phyloP scores from a whole-genome alignment of 495 filamentous ascomycete genomes.

The Tuber microsphaerosporum region DNA sequence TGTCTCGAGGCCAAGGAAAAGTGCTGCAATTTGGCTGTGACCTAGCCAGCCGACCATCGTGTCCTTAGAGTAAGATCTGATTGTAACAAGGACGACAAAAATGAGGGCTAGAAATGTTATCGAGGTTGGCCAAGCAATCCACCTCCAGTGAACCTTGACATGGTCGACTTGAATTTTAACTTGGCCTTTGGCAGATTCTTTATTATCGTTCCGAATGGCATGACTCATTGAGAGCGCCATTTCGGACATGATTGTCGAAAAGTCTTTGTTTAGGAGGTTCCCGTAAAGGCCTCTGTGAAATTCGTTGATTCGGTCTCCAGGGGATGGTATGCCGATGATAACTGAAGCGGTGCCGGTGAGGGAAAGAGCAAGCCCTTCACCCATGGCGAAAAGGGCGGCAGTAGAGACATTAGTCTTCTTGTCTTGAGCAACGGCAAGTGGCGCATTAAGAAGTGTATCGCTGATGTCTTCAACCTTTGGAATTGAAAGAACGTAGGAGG shows the following conservation, averaged over 20 bases:
- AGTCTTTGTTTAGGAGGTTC: constrained; percentile 17
- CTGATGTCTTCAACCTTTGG: constrained; percentile 21
- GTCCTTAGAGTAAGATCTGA: background rate
- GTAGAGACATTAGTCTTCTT: constrained; percentile 13
- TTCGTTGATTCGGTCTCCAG: constrained; percentile 21
- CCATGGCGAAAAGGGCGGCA: constrained; percentile 24
- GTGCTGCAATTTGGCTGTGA: constrained; percentile 16
- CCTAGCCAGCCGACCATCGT: constrained; percentile 31
- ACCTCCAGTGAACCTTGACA: constrained; percentile 20
- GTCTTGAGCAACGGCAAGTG: constrained; percentile 8
- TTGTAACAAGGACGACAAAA: constrained; percentile 11
- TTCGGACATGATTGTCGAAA: constrained; percentile 6
- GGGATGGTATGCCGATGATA: background rate
- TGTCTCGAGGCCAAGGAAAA: constrained; percentile 28
- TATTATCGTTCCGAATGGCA: constrained; percentile 27
- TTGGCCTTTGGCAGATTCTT: constrained; percentile 4
- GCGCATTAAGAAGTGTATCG: constrained; percentile 21
- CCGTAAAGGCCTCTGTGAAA: constrained; percentile 31
- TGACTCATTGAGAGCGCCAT: constrained; percentile 23
- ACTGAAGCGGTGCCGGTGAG: constrained; percentile 21
- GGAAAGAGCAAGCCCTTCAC: constrained; percentile 20
- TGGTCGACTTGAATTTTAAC: constrained; percentile 2
- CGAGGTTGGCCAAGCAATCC: constrained; percentile 24
- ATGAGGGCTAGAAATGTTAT: constrained; percentile 10
- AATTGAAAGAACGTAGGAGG: constrained; percentile 13